Evolutionary conservation across 1,284 basidiomycete species (phyloP).

Genomic region (Austroboletus novae-zelandiae): DNA sequence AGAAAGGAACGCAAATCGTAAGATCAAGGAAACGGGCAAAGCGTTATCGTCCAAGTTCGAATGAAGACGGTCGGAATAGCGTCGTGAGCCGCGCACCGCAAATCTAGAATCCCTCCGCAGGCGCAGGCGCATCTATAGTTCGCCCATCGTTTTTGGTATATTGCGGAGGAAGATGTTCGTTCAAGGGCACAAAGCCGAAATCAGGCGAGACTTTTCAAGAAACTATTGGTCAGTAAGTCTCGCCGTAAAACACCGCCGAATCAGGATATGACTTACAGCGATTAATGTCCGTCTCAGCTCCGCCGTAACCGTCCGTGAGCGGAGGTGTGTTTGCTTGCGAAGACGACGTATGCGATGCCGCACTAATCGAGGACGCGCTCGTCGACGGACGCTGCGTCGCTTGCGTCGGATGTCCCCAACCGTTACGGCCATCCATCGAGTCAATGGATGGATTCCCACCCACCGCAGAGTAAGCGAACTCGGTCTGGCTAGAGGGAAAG

Average conservation of each 20-base stretch:
- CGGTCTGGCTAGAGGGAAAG: constrained; percentile 61
- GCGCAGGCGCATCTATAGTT: constrained; percentile 40
- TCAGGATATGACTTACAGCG: constrained; percentile 61
- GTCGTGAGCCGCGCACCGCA: constrained; percentile 30
- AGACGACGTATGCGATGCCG: constrained; percentile 68
- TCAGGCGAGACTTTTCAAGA: constrained; percentile 66
- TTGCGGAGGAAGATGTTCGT: constrained; percentile 63
- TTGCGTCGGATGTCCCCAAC: constrained; percentile 39
- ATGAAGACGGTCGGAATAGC: constrained; percentile 34
- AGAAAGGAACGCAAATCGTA: constrained; percentile 28
- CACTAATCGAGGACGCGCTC: constrained; percentile 67
- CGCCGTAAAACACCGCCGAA: constrained; percentile 24
- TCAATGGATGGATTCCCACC: constrained; percentile 47
- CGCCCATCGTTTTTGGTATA: constrained; percentile 59
- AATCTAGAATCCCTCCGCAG: constrained; percentile 28
- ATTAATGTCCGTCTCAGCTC: constrained; percentile 64
- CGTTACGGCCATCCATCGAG: constrained; percentile 43
- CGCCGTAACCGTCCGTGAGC: constrained; percentile 57
- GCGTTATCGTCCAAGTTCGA: constrained; percentile 34
- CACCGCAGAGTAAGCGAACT: constrained; percentile 74
- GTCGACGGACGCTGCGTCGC: constrained; percentile 61
- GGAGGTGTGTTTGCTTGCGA: constrained; percentile 81
- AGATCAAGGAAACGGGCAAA: constrained; percentile 26
- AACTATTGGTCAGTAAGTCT: constrained; percentile 35
- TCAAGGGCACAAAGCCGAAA: constrained; percentile 76